Conservation (phyloP, 2,329 filamentous ascomycete species). For the Penicillium sp. region DNA sequence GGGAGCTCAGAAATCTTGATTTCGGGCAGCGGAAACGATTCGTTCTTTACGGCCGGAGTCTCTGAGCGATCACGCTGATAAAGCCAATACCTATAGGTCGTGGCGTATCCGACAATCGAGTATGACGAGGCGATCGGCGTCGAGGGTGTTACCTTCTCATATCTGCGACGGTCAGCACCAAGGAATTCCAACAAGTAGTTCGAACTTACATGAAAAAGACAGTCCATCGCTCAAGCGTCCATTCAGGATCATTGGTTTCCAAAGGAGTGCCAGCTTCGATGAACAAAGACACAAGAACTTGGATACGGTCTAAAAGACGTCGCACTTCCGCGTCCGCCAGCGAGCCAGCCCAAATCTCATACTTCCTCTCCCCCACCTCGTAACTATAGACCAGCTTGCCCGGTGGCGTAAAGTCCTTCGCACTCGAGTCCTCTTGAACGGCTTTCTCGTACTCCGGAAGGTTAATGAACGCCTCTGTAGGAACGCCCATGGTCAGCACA, state of each 20-base stretch:
- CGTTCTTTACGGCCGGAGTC: slow-evolving; percentile 45
- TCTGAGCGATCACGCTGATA: slow-evolving; percentile 41
- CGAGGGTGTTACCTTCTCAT: slow-evolving; percentile 53
- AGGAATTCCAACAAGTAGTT: slow-evolving; percentile 4
- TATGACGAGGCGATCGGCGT: slow-evolving; percentile 60
- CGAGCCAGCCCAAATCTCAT: slow-evolving; percentile 80
- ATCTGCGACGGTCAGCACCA: slow-evolving; percentile 36
- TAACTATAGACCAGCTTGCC: slow-evolving; percentile 68
- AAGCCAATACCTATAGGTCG: slow-evolving; percentile 80
- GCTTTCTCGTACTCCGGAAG: slow-evolving; percentile 60
- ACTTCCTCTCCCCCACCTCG: slow-evolving; percentile 59
- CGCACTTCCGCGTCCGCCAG: slow-evolving; percentile 68
- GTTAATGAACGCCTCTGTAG: slow-evolving; percentile 65
- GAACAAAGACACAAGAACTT: slow-evolving; percentile 79
- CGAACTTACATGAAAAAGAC: slow-evolving; percentile 73
- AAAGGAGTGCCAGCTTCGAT: slow-evolving; percentile 90
- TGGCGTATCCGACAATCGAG: slow-evolving; percentile 82
- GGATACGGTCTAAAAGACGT: slow-evolving; percentile 72
- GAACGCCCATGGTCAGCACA: background rate
- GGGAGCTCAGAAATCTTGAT: slow-evolving; percentile 61
- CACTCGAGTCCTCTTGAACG: slow-evolving; percentile 46
- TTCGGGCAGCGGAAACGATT: slow-evolving; percentile 42
- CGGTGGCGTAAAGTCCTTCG: slow-evolving; percentile 64
- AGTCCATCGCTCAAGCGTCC: slow-evolving; percentile 77
- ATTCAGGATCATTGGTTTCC: slow-evolving; percentile 67